Percentiles rank a stretch among this genome's conserved stretches.
These are phyloP conservation scores for Rhododendron simsii DNA, from an alignment of 148 eudicot genomes.

Conservation along the genomic window DNA sequence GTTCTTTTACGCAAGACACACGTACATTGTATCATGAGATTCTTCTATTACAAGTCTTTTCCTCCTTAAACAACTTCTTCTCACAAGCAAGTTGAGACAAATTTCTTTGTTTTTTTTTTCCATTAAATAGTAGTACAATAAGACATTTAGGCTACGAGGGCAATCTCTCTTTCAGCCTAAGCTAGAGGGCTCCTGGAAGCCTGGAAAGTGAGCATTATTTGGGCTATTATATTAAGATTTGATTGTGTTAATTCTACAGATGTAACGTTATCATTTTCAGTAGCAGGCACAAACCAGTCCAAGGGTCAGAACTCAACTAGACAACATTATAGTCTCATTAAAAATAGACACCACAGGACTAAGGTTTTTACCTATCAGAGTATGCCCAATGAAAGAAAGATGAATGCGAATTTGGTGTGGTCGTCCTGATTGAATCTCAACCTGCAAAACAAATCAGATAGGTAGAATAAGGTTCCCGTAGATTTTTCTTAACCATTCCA, in stretches of 20 bases:
- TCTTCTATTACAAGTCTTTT: background rate
- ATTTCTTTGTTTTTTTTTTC: background rate
- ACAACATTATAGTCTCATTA: background rate
- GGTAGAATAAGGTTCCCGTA: background rate
- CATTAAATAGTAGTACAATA: background rate
- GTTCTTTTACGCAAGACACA: background rate
- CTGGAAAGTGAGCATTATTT: background rate
- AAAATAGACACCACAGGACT: background rate
- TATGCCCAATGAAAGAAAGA: slow-evolving; percentile 85
- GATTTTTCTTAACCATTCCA: background rate
- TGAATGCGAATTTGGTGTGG: slow-evolving; percentile 99
- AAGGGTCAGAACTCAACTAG: background rate
- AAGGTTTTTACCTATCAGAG: slow-evolving; percentile 59
- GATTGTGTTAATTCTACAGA: background rate
- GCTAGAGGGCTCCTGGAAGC: too few relatives aligned
- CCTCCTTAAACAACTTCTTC: background rate
- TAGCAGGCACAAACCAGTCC: background rate
- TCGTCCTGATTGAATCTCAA: slow-evolving; percentile 93
- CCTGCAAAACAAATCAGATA: slow-evolving; percentile 41
- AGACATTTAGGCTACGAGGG: background rate
- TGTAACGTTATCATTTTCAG: background rate
- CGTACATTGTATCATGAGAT: background rate
- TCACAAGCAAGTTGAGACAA: background rate
- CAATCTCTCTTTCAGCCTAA: background rate
- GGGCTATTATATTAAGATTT: background rate